phyloP scores from a whole-genome alignment of 345 rosid genomes.

The Hibiscus syriacus region DNA sequence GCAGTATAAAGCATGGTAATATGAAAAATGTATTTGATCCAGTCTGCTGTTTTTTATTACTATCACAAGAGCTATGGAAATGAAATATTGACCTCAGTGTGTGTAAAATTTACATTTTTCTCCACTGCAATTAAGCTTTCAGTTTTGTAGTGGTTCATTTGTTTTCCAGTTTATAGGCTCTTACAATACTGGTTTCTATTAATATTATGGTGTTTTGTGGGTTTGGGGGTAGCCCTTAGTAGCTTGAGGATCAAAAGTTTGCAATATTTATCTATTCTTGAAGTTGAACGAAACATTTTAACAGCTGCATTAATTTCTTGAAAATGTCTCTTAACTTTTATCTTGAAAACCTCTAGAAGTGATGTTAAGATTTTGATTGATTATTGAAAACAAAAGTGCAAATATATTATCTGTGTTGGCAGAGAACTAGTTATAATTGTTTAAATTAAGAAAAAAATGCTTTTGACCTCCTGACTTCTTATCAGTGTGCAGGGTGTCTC shows the following conservation, averaged over 20 bases:
- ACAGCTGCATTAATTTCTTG: not conserved
- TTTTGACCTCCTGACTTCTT: constrained; percentile 19
- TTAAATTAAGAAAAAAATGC: not conserved
- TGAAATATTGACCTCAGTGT: not conserved
- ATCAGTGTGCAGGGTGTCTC: constrained; percentile 89
- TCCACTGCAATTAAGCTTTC: not conserved
- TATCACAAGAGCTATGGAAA: not conserved
- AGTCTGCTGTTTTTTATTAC: not conserved
- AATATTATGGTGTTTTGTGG: not conserved
- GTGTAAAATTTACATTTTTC: not conserved
- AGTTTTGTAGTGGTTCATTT: not conserved
- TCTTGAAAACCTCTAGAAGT: not conserved
- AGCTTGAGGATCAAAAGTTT: not conserved
- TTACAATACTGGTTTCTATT: not conserved
- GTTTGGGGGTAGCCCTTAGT: not conserved
- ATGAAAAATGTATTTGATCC: not conserved
- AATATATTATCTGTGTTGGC: not conserved
- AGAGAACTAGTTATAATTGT: constrained; percentile 3
- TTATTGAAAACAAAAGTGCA: not conserved
- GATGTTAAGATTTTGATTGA: too few relatives aligned
- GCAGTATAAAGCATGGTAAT: not conserved
- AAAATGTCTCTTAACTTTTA: not conserved
- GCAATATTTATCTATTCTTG: not conserved
- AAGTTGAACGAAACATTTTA: not conserved
- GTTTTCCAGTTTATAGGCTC: not conserved